phyloP scores from a whole-genome alignment of 2,329 filamentous ascomycete genomes.

The Hypoxylon sp. region DNA sequence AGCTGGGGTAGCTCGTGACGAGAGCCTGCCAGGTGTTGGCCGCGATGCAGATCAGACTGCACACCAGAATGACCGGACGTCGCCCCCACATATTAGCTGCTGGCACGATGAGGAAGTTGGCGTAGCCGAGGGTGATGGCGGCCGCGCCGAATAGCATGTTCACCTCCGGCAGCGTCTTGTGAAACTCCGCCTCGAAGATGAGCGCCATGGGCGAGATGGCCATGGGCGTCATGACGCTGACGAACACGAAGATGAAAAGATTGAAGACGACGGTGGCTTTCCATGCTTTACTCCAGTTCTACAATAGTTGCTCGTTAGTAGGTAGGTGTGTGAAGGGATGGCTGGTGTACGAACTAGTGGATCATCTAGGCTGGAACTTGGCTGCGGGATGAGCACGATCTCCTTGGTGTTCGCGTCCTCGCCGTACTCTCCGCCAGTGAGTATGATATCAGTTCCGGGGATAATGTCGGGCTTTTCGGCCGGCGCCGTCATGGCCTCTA shows the following conservation, averaged over 20 bases:
- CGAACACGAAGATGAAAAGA: slow-evolving; percentile 48
- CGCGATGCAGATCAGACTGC: slow-evolving; percentile 43
- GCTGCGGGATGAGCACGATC: slow-evolving; percentile 41
- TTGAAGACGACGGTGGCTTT: slow-evolving; percentile 47
- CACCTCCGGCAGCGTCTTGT: slow-evolving; percentile 46
- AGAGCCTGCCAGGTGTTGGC: slow-evolving; percentile 47
- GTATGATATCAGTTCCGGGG: slow-evolving; percentile 39
- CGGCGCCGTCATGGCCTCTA: slow-evolving; percentile 16
- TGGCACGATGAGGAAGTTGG: slow-evolving; percentile 48
- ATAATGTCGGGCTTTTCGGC: slow-evolving; percentile 31
- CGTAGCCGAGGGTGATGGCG: slow-evolving; percentile 47
- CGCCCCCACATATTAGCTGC: slow-evolving; percentile 46
- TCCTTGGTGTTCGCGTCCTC: slow-evolving; percentile 18
- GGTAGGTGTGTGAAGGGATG: not conserved
- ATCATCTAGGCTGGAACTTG: slow-evolving; percentile 37
- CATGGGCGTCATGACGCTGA: slow-evolving; percentile 48
- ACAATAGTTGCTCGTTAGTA: too few species aligned
- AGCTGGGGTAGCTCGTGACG: slow-evolving; percentile 44
- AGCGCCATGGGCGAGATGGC: slow-evolving; percentile 48
- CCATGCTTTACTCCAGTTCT: slow-evolving; percentile 48
- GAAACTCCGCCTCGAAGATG: slow-evolving; percentile 48
- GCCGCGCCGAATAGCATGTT: slow-evolving; percentile 48
- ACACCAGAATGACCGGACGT: slow-evolving; percentile 46
- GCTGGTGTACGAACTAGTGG: slow-evolving; percentile 33
- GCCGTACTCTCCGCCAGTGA: slow-evolving; percentile 13